These are phyloP conservation scores for Haplographium delicatum DNA, from an alignment of 495 filamentous ascomycete species.

Conservation along the genomic window DNA sequence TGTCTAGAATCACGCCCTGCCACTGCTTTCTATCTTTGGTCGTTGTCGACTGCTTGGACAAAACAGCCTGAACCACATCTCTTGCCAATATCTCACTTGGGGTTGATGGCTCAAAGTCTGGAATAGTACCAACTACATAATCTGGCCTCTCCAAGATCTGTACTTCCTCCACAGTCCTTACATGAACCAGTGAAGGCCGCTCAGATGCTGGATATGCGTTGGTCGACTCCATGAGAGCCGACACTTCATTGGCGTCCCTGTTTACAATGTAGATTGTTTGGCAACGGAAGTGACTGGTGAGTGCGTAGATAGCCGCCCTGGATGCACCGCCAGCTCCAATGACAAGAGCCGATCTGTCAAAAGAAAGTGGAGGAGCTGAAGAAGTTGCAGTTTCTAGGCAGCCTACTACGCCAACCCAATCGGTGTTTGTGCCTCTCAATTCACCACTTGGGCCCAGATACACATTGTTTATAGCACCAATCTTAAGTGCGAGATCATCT, in stretches of 20 bases:
- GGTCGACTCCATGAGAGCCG: slow-evolving; percentile 9
- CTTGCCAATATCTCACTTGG: slow-evolving; percentile 50
- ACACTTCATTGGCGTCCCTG: slow-evolving; percentile 13
- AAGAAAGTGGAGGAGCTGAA: slow-evolving; percentile 1
- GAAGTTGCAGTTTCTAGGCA: slow-evolving; percentile 17
- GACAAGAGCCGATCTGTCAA: slow-evolving; percentile 12
- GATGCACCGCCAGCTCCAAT: slow-evolving; percentile 78
- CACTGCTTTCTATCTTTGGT: too few relatives aligned
- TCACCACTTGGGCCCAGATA: slow-evolving; percentile 23
- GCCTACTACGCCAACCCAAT: slow-evolving; percentile 37
- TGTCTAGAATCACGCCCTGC: slow-evolving; percentile 67
- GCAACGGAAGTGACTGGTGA: slow-evolving; percentile 27
- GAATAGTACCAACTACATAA: slow-evolving; percentile 61
- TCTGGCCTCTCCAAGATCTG: slow-evolving; percentile 48
- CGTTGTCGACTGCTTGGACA: too few relatives aligned
- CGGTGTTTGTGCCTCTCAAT: slow-evolving; percentile 42
- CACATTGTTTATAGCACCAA: slow-evolving; percentile 43
- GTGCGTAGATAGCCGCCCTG: slow-evolving; percentile 68
- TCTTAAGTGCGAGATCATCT: slow-evolving; percentile 28
- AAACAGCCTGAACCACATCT: slow-evolving; percentile 46
- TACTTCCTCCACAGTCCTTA: slow-evolving; percentile 51
- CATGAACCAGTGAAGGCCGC: slow-evolving; percentile 28
- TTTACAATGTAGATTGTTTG: slow-evolving; percentile 12
- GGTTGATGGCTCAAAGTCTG: slow-evolving; percentile 59
- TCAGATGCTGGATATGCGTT: slow-evolving; percentile 14